Evolutionary conservation across 2,329 filamentous ascomycete genomes (phyloP), one percentile per base, ranked within the genome.

Genomic region (Raffaelea arxii): DNA sequence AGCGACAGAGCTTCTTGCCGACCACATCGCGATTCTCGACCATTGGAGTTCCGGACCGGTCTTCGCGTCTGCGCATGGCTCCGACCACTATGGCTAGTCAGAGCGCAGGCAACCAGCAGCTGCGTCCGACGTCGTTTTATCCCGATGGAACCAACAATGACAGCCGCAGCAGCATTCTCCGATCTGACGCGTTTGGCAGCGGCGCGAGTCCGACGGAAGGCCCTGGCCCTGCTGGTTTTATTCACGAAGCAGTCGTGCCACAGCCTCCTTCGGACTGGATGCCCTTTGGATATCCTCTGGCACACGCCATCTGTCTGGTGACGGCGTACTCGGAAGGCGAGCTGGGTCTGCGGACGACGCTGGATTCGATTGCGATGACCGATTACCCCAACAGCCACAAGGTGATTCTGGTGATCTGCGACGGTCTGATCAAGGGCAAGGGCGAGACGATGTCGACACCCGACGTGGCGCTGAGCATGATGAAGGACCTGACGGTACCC

Each of bases 311-410:
- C 60, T 97, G 91, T 64, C 68, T 98, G 54, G 90, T 98, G 43
- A 98, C 94, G 23, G 89, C 89, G 18, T 98, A 98, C 64, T 98
- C 92, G 0, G 92, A 98, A 69, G 92, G 92, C 54, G 87, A 84
- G 53, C 84, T 94, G 50, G 92, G 91, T 59, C 78, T 98, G 47
- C 84, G 92, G 41, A 95, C 90, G 1, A 98, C 92, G 1, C 71
- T 98, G 24, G 90, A 98, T 66, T 98, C 92, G 1, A 84, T 98
- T 61, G 92, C 91, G 43, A 94, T 87, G 66, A 98, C 92, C 3
- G 94, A 98, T 64, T 98, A 98, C 58, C 92, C 92, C 43, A 98
- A 98, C 74, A 97, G 91, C 64, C 94, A 98, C 75, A 98, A 98
- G 68, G 80, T 90, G 24, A 92, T 98, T 56, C 75, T 98, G 50